A percentile compares a stretch with the other conserved stretches of the same genome.
Conservation (phyloP, 2,329 filamentous ascomycete species). For the Fusarium falciforme region DNA sequence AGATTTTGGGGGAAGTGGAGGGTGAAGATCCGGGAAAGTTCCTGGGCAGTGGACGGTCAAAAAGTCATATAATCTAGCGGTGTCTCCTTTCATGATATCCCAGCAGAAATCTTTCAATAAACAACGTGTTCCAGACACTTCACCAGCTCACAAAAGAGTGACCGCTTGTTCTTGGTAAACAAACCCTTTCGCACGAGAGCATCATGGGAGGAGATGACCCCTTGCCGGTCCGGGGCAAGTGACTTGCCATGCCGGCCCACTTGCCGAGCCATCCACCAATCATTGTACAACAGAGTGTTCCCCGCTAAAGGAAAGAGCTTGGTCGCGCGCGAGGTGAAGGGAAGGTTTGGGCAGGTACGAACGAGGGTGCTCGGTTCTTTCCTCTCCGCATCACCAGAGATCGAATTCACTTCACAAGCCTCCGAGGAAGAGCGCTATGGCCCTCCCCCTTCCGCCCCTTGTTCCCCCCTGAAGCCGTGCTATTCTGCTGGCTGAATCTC, state of each 20-base stretch:
- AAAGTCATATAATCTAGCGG: constrained; percentile 1
- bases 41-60: neutral
- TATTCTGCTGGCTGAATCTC: neutral
- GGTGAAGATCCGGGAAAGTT: neutral
- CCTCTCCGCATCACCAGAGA: constrained; percentile 31
- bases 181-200: constrained; percentile 16
- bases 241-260: constrained; percentile 14
- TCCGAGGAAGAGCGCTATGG: neutral
- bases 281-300: constrained; percentile 25
- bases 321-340: constrained; percentile 13
- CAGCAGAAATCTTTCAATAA: neutral
- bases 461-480: neutral
- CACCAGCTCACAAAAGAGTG: constrained; percentile 2
- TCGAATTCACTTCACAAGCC: constrained; percentile 28
- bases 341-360: constrained; percentile 29
- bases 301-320: constrained; percentile 31
- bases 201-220: constrained; percentile 16
- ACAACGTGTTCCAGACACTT: neutral
- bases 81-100: neutral
- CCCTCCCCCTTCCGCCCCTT: neutral
- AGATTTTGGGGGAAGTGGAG: constrained; percentile 7
- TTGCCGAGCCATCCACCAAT: constrained; percentile 23
- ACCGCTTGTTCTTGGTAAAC: constrained; percentile 24
- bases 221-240: constrained; percentile 24
- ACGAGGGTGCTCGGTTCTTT: constrained; percentile 16